These are phyloP conservation scores for Trichoderma atroviride DNA, from an alignment of 2,329 filamentous ascomycete genomes.

Conservation along the genomic window DNA sequence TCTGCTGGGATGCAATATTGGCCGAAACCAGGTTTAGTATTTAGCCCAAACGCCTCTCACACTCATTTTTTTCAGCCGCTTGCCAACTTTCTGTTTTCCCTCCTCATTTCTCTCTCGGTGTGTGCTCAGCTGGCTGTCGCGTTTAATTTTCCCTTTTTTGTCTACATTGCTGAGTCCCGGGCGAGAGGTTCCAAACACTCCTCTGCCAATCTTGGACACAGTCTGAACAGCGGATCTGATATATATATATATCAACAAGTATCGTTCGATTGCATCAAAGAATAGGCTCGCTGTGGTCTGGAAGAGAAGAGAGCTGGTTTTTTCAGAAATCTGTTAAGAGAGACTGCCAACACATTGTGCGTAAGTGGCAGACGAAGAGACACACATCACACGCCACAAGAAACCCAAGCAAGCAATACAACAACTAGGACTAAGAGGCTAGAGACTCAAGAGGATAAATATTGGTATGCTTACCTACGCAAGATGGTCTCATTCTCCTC, in stretches of 20 bases:
- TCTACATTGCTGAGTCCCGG: background rate
- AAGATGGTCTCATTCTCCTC: background rate
- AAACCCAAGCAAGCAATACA: background rate
- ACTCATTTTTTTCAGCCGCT: conserved; percentile 16
- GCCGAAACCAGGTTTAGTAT: background rate
- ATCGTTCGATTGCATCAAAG: background rate
- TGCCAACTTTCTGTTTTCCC: background rate
- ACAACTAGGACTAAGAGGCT: background rate
- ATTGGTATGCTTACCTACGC: background rate
- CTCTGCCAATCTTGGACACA: background rate
- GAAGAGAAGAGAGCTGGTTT: background rate
- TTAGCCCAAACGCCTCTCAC: conserved; percentile 22
- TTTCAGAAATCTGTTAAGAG: background rate
- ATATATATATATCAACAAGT: background rate
- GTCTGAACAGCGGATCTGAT: background rate
- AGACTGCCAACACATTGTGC: background rate
- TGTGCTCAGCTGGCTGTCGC: background rate
- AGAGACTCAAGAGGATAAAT: background rate
- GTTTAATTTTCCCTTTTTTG: background rate
- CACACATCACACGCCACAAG: background rate
- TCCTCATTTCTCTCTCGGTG: background rate
- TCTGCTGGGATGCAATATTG: background rate
- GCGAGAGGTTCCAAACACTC: background rate
- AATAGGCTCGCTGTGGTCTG: background rate
- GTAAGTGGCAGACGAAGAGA: background rate